Percentiles rank a stretch among this genome's conserved stretches.
phyloP scores from a whole-genome alignment of 1,139 yeast species.

The Debaryomyces sp. region DNA sequence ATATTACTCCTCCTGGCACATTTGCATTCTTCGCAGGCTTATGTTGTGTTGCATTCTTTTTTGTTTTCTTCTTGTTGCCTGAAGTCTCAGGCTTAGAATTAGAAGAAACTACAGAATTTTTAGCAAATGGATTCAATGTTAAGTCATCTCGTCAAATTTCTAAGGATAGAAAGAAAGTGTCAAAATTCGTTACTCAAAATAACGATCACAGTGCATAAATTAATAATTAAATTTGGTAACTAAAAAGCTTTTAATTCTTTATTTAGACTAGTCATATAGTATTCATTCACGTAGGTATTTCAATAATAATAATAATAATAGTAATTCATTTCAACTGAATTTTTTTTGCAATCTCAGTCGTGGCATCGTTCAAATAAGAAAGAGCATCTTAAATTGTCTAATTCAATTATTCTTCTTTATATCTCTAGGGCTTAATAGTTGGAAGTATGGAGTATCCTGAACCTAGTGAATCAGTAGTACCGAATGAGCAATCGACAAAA shows the following conservation, averaged over 20 bases:
- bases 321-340: not conserved
- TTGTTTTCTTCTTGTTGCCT: constrained; percentile 84
- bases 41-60: constrained; percentile 67
- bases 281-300: not conserved
- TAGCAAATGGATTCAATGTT: constrained; percentile 84
- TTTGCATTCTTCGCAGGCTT: constrained; percentile 87
- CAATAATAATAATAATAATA: not conserved
- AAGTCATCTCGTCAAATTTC: constrained; percentile 68
- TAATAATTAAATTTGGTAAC: not conserved
- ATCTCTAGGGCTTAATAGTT: not conserved
- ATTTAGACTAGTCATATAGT: constrained; percentile 4
- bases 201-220: constrained; percentile 5
- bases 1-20: constrained; percentile 93
- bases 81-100: constrained; percentile 88
- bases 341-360: constrained; percentile 4
- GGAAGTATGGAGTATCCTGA: constrained; percentile 4
- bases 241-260: not conserved
- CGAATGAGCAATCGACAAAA: not conserved
- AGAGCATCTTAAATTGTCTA: not conserved
- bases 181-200: constrained; percentile 18
- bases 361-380: constrained; percentile 3
- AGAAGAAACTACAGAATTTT: constrained; percentile 84
- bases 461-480: not conserved
- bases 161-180: constrained; percentile 42
- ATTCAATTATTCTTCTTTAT: not conserved